These are phyloP conservation scores for Ganoderma lingzhi DNA, from an alignment of 1,284 basidiomycete species.

Conservation along the genomic window DNA sequence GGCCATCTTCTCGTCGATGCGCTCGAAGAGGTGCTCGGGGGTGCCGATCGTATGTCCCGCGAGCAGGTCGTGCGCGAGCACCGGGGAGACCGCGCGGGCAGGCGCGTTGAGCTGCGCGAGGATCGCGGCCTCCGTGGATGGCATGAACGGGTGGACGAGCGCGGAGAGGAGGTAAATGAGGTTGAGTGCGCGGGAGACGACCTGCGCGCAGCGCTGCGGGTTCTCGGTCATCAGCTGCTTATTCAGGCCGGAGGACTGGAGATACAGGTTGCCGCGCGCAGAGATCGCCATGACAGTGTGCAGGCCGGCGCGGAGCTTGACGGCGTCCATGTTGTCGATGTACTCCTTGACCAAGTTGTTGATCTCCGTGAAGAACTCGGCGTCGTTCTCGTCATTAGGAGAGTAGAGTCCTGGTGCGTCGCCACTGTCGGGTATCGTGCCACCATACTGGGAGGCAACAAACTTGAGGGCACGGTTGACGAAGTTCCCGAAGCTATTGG, in stretches of 20 bases:
- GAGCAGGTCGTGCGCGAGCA: conserved; percentile 82
- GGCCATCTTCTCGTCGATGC: conserved; percentile 92
- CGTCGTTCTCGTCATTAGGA: conserved; percentile 73
- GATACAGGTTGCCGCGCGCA: conserved; percentile 92
- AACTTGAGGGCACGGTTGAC: conserved; percentile 97
- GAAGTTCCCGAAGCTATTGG: conserved; percentile 91
- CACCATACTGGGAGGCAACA: conserved; percentile 86
- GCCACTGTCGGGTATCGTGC: conserved; percentile 81
- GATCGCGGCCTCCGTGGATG: conserved; percentile 85
- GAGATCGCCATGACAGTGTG: conserved; percentile 93
- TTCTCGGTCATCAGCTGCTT: conserved; percentile 88
- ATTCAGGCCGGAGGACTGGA: conserved; percentile 92
- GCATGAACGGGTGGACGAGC: conserved; percentile 97
- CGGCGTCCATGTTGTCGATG: conserved; percentile 89
- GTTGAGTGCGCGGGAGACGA: conserved; percentile 91
- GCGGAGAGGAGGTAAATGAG: conserved; percentile 92
- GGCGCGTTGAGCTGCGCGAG: conserved; percentile 93
- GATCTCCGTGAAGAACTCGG: conserved; percentile 83
- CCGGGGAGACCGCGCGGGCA: conserved; percentile 76
- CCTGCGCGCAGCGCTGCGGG: conserved; percentile 88
- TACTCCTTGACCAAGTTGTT: conserved; percentile 87
- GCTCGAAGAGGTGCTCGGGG: conserved; percentile 93
- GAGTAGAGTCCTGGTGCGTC: conserved; percentile 75
- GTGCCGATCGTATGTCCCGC: conserved; percentile 88
- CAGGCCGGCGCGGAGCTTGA: conserved; percentile 90